Evolutionary conservation across 176 grass and related monocot species (phyloP), one percentile per base, ranked within the genome.

Genomic region (Thinopyrum elongatum): DNA sequence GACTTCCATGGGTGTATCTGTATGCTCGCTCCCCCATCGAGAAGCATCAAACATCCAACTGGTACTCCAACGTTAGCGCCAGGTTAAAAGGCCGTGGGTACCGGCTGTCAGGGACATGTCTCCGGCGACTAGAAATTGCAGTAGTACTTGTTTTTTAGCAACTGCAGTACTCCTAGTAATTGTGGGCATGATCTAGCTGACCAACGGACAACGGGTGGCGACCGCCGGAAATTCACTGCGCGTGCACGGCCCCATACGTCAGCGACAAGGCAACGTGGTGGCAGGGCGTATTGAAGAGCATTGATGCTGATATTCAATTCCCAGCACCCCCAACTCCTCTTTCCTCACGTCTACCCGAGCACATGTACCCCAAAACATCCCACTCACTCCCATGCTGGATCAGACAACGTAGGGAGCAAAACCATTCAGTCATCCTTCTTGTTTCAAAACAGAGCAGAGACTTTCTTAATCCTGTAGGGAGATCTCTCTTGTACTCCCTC

Each of bases 271-370:
- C 4, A 75, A 75, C 72, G 46, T 74, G 72, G 72, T 49, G 72
- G 72, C 72, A 49, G 27, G 41, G 42, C 25, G 72, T 75, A 75
- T 75, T 75, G 72, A 75, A 75, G 72, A 44, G 72, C 41, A 75
- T 75, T 75, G 41, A 75, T 47, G 15, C 41, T 19, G 42, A 10
- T 16, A 75, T 75, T 75, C 14, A 75, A 75, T 75, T 75, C 25
- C 72, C 25, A 29, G 72, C 42, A 49, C 41, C 72, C 36, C 27
- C 72, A 75, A 26, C 21, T 72, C 42, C 14, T 29, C 0, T 46
- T 19, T 10, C 14, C 41, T 75, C 72, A 49, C 25, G 72, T 49
- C 25, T 10, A 75, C 72, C 47, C 41, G 3, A 49, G 47, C 39
- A 49, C 1, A 29, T 75, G 70, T 46, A 75, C 41, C 72, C 72